Evolutionary conservation across 176 grass and related monocot species (phyloP).

Genomic region (Echinochloa phyllopogon): DNA sequence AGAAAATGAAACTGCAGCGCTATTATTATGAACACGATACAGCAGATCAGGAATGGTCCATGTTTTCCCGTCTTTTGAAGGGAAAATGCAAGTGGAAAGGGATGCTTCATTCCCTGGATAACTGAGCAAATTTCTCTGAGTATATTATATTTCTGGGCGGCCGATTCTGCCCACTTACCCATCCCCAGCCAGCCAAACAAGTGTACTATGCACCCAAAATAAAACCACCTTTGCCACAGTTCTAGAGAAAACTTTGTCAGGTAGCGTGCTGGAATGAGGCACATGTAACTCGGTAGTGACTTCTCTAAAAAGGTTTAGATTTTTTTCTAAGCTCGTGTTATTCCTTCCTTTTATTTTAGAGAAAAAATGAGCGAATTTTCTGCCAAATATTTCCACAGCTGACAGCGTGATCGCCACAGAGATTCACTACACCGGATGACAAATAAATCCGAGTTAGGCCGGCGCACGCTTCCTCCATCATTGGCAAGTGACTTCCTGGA

Average conservation of each 20-base stretch:
- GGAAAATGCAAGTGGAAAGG: neutral
- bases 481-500: conserved; percentile 10
- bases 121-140: neutral
- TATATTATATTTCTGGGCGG: neutral
- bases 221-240: neutral
- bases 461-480: conserved; percentile 18
- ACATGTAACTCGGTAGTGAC: conserved; percentile 7
- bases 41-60: neutral
- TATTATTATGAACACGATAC: neutral
- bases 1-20: neutral
- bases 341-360: neutral
- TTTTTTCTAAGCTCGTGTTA: neutral
- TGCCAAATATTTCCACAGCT: conserved; percentile 7
- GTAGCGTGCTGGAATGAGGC: conserved; percentile 33
- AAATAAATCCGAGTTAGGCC: conserved; percentile 32
- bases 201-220: conserved; percentile 2
- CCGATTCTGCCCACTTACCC: conserved; percentile 4
- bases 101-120: conserved; percentile 3
- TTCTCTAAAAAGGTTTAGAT: neutral
- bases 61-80: neutral
- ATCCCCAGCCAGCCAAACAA: neutral
- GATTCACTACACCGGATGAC: neutral
- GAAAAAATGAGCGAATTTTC: neutral
- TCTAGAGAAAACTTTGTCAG: conserved; percentile 21
- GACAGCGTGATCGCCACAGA: neutral